phyloP scores from a whole-genome alignment of 1,284 basidiomycete species.

The Cutaneotrichosporon dermatis region DNA sequence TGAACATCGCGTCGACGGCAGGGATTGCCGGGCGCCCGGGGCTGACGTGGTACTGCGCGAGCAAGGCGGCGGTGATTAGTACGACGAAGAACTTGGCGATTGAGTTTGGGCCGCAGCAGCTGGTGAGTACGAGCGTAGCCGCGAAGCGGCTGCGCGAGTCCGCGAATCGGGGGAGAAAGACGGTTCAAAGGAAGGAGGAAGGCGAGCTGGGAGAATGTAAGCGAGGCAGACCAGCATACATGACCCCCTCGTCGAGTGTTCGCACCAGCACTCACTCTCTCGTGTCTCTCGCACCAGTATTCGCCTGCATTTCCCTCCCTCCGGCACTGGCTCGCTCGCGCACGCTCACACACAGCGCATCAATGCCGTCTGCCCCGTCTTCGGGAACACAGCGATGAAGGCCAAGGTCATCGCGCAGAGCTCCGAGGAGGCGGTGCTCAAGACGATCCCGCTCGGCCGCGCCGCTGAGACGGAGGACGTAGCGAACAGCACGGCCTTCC shows the following conservation, averaged over 20 bases:
- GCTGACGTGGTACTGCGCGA: slow-evolving; percentile 19
- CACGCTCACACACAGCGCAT: slow-evolving; percentile 5
- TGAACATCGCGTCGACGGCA: slow-evolving; percentile 16
- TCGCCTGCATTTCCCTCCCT: too few relatives aligned
- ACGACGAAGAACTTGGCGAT: slow-evolving; percentile 19
- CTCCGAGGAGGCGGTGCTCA: slow-evolving; percentile 14
- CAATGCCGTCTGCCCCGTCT: slow-evolving; percentile 22
- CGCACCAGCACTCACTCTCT: too few relatives aligned
- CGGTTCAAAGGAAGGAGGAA: too few relatives aligned
- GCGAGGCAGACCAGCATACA: too few relatives aligned
- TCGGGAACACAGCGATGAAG: slow-evolving; percentile 20
- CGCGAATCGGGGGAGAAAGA: too few relatives aligned
- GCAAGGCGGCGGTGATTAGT: slow-evolving; percentile 16
- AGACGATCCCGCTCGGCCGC: slow-evolving; percentile 18
- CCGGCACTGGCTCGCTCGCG: too few relatives aligned
- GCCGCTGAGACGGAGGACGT: slow-evolving; percentile 23
- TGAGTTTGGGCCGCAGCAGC: slow-evolving; percentile 19
- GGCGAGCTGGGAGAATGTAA: too few relatives aligned
- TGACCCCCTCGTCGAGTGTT: too few relatives aligned
- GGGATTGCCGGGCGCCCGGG: slow-evolving; percentile 20
- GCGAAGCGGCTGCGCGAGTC: too few relatives aligned
- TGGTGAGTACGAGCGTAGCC: neutral
- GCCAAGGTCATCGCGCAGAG: slow-evolving; percentile 17
- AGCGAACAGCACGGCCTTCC: slow-evolving; percentile 21
- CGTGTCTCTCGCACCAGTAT: too few relatives aligned